Conservation (phyloP, 345 rosid species). For the Rhodamnia argentea region DNA sequence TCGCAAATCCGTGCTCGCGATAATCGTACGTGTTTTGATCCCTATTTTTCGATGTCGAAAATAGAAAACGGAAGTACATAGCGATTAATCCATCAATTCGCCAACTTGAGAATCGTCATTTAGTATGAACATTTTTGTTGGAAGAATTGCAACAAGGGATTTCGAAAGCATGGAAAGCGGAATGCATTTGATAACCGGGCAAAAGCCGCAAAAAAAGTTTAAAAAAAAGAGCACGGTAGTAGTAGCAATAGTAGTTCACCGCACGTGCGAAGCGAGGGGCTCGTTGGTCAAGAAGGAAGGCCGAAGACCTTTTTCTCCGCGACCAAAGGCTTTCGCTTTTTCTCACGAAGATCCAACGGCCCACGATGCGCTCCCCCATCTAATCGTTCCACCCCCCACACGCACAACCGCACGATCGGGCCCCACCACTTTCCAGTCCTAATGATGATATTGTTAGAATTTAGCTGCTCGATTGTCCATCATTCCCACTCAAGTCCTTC, state of each 20-base stretch:
- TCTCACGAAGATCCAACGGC: constrained; percentile 16
- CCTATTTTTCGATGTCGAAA: no score
- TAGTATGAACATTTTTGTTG: background rate
- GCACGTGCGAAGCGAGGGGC: constrained; percentile 24
- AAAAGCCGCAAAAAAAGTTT: background rate
- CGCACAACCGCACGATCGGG: background rate
- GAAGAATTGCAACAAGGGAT: background rate
- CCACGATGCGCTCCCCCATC: background rate
- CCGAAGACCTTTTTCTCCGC: background rate
- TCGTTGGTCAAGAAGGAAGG: constrained; percentile 19
- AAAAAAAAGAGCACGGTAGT: no score
- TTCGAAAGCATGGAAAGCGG: background rate
- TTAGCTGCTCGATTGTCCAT: background rate
- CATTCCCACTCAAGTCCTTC: background rate
- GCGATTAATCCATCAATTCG: no score
- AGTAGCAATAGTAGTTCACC: background rate
- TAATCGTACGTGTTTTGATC: background rate
- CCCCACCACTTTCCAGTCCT: background rate
- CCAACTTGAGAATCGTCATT: fast-evolving
- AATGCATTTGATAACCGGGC: background rate
- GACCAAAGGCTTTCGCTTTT: background rate
- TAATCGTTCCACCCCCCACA: background rate
- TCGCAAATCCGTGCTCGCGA: background rate
- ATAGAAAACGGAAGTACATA: background rate
- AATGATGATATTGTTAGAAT: constrained; percentile 23